These are phyloP conservation scores for Vitis labrusca DNA, from an alignment of 164 flowering plant genomes.

Conservation along the genomic window DNA sequence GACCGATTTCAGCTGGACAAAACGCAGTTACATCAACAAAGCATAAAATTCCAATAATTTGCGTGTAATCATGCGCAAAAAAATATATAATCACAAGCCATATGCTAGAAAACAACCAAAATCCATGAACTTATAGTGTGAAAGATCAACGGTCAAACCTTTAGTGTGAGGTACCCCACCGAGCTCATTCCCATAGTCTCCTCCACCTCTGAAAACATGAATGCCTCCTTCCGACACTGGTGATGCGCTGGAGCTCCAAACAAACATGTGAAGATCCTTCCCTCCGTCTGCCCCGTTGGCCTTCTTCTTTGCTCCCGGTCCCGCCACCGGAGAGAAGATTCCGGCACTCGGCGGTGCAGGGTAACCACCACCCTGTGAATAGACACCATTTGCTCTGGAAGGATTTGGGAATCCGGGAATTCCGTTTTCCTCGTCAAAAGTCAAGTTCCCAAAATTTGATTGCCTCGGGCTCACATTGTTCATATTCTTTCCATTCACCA, in stretches of 20 bases:
- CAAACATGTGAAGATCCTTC: constrained; percentile 32
- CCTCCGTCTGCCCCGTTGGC: constrained; percentile 36
- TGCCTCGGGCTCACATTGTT: constrained; percentile 9
- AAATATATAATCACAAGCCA: too few species aligned
- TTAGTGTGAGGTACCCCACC: constrained; percentile 45
- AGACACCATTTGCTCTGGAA: constrained; percentile 13
- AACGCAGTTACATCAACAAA: too few species aligned
- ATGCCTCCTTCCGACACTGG: constrained; percentile 23
- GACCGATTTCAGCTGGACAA: too few species aligned
- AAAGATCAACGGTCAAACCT: constrained; percentile 31
- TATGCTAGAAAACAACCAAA: too few species aligned
- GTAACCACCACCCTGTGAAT: constrained; percentile 20
- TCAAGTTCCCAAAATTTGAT: constrained; percentile 33
- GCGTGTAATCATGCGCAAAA: too few species aligned
- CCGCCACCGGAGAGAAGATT: constrained; percentile 60
- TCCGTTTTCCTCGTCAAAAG: constrained; percentile 58
- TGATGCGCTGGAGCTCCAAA: constrained; percentile 31
- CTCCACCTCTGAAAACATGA: constrained; percentile 10
- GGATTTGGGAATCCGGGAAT: constrained; percentile 8
- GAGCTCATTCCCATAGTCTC: constrained; percentile 40
- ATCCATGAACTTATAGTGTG: too few species aligned
- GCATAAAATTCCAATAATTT: too few species aligned
- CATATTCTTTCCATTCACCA: constrained; percentile 6
- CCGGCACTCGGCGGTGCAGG: constrained; percentile 60
- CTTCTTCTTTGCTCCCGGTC: constrained; percentile 46